Percentiles rank a stretch among this genome's conserved stretches.
Evolutionary conservation across 2,329 filamentous ascomycete genomes (phyloP).

Genomic region (Fusarium sp.): DNA sequence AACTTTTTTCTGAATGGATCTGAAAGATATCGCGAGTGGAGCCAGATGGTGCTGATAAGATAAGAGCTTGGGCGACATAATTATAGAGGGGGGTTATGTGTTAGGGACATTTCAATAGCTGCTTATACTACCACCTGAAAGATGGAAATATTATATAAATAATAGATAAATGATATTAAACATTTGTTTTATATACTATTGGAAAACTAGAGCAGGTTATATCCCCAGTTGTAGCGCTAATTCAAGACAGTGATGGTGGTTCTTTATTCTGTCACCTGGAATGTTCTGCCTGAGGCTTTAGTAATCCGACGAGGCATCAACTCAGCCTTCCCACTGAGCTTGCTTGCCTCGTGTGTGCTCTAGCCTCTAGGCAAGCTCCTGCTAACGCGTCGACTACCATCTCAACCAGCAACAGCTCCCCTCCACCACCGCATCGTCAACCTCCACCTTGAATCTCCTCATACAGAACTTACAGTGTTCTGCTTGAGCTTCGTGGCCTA

Average conservation of each 20-base stretch:
- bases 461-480: conserved; percentile 18
- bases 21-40: conserved; percentile 40
- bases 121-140: conserved; percentile 4
- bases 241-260: neutral
- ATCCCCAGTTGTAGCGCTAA: neutral
- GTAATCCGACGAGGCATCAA: conserved; percentile 45
- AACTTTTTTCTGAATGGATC: conserved; percentile 46
- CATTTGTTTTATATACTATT: neutral
- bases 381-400: conserved; percentile 58
- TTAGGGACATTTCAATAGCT: neutral
- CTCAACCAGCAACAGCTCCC: conserved; percentile 43
- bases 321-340: conserved; percentile 52
- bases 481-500: conserved; percentile 26
- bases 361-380: conserved; percentile 60
- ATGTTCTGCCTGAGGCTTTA: conserved; percentile 51
- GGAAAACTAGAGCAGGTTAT: neutral
- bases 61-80: conserved; percentile 33
- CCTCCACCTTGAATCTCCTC: conserved; percentile 14
- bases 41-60: conserved; percentile 35
- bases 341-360: conserved; percentile 44
- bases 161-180: neutral
- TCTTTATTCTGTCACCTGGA: neutral
- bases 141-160: neutral
- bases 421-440: conserved; percentile 35
- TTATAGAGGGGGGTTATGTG: conserved; percentile 11